Base-by-base conservation (phyloP, 169 alveolate species). In the Perkinsus chesapeaki region DNA sequence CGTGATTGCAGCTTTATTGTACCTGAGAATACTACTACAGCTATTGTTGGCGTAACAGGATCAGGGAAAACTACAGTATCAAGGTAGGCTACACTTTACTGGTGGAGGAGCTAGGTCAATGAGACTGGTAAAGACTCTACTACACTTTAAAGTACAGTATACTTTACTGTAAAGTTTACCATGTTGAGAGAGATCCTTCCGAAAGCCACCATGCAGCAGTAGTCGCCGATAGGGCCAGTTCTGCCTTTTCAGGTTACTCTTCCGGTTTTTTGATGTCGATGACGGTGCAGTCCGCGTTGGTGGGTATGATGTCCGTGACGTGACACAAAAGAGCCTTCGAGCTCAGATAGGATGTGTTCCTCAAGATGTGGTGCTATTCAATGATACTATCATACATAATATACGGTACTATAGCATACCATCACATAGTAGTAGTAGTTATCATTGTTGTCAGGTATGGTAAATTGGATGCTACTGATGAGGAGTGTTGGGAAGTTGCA, bases 321-420 rank as follows among this genome's bases (percentile, higher is more conserved):
- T 91, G 60, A 39, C 39, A 0, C 92, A 91, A 34, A 94, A 47
- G 34, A 34, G 39, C 27, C 94, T 92, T 38, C 95, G 98, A 92
- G 94, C 96, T 38, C 91, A 94, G 92, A 96, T 98, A 39, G 98
- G 99, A 39, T 96, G 98, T 23, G 99, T 98, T 39, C 99, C 99
- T 16, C 98, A 98, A 96, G 99, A 98, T 93, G 97, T 97, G 91
- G 98, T 97, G 39, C 96, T 98, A 91, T 98, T 98, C 96, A 98
- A 98, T 95, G 98, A 98, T 72, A 96, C 99, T 39, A 95, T 98
- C 31, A 95, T 92, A 39, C 97, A 97, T 91, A 98, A 98, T 95
- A 96, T 98, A 72, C 96, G 95, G 73, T 98, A 98, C 72, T 47
- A 47, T 47, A 47, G 72, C 27, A 19, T 9, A 47, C 19, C 27